Conservation (phyloP, 2,329 filamentous ascomycete species). For the Lachnellula hyalina region DNA sequence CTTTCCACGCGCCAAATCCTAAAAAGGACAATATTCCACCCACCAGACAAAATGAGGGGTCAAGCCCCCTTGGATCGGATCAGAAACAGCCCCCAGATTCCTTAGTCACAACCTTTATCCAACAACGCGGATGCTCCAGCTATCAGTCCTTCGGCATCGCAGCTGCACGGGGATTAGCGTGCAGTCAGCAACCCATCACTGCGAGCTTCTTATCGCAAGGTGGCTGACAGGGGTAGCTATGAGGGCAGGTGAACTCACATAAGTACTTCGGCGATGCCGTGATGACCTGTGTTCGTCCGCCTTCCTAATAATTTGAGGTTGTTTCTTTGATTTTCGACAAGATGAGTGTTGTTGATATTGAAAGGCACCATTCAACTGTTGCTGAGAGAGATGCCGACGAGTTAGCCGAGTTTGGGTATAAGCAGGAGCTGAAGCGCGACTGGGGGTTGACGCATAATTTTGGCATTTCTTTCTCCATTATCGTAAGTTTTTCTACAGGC, state of each 20-base stretch:
- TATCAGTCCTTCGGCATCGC: not conserved
- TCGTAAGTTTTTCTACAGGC: slow-evolving; percentile 36
- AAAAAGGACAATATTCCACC: not conserved
- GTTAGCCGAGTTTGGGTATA: slow-evolving; percentile 53
- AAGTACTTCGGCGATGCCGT: slow-evolving; percentile 12
- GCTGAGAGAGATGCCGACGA: slow-evolving; percentile 41
- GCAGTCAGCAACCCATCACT: not conserved
- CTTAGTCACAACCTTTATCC: not conserved
- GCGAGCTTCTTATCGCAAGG: slow-evolving; percentile 12
- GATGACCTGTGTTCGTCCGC: not conserved
- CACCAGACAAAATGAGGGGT: not conserved
- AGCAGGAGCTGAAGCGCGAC: slow-evolving; percentile 52
- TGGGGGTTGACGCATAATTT: slow-evolving; percentile 57
- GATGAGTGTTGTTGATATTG: slow-evolving; percentile 3
- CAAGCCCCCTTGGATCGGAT: not conserved
- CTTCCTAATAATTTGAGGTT: not conserved
- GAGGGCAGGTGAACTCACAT: slow-evolving; percentile 2
- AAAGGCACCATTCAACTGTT: slow-evolving; percentile 11
- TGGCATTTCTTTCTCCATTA: slow-evolving; percentile 57
- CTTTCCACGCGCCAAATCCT: not conserved
- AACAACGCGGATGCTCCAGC: no score
- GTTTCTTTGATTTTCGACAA: not conserved
- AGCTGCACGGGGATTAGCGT: not conserved
- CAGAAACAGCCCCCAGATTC: not conserved
- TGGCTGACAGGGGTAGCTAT: slow-evolving; percentile 9